Conservation (phyloP, 768 basidiomycete species). For the Sporobolomyces roseus region DNA sequence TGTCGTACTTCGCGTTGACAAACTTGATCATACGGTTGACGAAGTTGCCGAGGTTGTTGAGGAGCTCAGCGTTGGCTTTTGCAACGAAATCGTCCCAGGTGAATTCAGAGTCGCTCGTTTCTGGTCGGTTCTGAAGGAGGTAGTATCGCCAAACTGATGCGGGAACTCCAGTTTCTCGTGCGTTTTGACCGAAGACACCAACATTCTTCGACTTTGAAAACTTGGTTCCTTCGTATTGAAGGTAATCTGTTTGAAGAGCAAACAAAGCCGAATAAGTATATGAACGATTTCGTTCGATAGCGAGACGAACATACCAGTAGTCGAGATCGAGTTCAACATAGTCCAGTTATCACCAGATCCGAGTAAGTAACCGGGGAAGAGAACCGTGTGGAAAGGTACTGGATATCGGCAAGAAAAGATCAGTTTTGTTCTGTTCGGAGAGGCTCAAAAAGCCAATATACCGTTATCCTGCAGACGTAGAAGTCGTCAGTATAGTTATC, state of each 20-base stretch:
- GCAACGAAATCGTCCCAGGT: constrained; percentile 91
- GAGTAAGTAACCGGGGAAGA: constrained; percentile 83
- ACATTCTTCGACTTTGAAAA: constrained; percentile 97
- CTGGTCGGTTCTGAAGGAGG: constrained; percentile 83
- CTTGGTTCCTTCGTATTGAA: constrained; percentile 97
- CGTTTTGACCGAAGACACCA: constrained; percentile 93
- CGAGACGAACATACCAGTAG: constrained; percentile 70
- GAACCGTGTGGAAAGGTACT: constrained; percentile 95
- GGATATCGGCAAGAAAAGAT: background rate
- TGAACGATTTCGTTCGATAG: too few species aligned
- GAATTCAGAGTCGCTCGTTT: constrained; percentile 91
- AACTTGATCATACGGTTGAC: constrained; percentile 94
- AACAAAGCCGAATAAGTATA: too few species aligned
- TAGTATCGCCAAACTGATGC: constrained; percentile 97
- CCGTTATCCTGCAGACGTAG: constrained; percentile 21
- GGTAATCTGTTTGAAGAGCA: too few species aligned
- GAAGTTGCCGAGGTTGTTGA: constrained; percentile 98
- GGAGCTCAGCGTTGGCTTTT: constrained; percentile 84
- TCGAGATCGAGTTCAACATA: constrained; percentile 84
- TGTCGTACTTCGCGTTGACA: constrained; percentile 73
- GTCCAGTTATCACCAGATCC: constrained; percentile 92
- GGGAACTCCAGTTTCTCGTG: constrained; percentile 87
- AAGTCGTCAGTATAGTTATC: background rate
- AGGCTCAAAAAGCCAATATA: too few species aligned
- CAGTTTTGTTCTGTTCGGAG: background rate